phyloP scores from a whole-genome alignment of 805 yeast genomes.

The Zygoascus ofunaensis region DNA sequence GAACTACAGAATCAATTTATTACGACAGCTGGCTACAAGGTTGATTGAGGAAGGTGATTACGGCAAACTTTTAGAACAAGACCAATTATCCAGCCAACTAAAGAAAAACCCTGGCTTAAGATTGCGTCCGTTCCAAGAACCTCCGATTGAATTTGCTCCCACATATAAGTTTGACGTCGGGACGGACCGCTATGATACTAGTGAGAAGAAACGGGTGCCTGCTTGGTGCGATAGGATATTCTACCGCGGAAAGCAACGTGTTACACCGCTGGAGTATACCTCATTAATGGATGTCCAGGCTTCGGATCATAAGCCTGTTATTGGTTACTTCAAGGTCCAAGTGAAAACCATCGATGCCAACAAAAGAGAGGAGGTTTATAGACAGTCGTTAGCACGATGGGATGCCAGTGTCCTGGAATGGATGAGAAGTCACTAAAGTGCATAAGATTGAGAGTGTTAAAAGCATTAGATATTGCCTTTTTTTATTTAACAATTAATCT shows the following conservation, averaged over 20 bases:
- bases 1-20: slow-evolving; percentile 69
- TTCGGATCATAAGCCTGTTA: slow-evolving; percentile 90
- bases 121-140: slow-evolving; percentile 74
- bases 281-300: slow-evolving; percentile 45
- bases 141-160: slow-evolving; percentile 72
- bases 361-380: slow-evolving; percentile 12
- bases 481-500: too few species aligned
- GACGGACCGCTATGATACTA: slow-evolving; percentile 69
- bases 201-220: slow-evolving; percentile 87
- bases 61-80: slow-evolving; percentile 50
- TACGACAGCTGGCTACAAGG: slow-evolving; percentile 60
- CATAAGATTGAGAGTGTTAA: too few species aligned
- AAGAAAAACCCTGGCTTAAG: slow-evolving; percentile 50
- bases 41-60: slow-evolving; percentile 42
- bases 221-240: slow-evolving; percentile 96
- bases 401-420: background rate
- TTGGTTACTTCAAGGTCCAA: slow-evolving; percentile 55
- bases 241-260: slow-evolving; percentile 47
- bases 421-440: too few species aligned
- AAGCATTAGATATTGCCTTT: too few species aligned
- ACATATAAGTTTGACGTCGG: slow-evolving; percentile 93
- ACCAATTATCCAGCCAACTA: slow-evolving; percentile 75
- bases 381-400: slow-evolving; percentile 13
- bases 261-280: slow-evolving; percentile 54
- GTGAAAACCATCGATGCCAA: slow-evolving; percentile 58